Evolutionary conservation across 2,329 filamentous ascomycete species (phyloP).

Genomic region (Penicillium brevicompactum): DNA sequence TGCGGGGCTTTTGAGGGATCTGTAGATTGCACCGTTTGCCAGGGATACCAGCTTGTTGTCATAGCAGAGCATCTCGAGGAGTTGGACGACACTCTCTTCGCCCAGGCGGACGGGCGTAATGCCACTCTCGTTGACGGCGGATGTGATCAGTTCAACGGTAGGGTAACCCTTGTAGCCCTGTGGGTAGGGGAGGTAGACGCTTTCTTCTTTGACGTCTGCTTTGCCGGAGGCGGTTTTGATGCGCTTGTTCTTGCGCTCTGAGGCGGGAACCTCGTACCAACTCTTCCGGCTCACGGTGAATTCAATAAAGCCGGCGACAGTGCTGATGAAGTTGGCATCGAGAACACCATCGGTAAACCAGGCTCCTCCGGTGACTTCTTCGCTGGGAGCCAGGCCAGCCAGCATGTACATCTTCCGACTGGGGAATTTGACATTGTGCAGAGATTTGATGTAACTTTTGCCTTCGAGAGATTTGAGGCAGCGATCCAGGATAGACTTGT

Average conservation of each 20-base stretch:
- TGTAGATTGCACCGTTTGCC: conserved; percentile 54
- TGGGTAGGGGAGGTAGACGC: conserved; percentile 54
- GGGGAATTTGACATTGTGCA: conserved; percentile 89
- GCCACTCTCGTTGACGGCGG: conserved; percentile 67
- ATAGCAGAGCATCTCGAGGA: conserved; percentile 85
- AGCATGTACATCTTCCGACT: conserved; percentile 97
- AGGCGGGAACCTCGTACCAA: conserved; percentile 60
- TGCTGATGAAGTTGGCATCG: conserved; percentile 84
- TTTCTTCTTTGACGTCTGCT: conserved; percentile 34
- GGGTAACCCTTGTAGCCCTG: conserved; percentile 76
- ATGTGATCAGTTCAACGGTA: conserved; percentile 75
- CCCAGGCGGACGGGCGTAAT: conserved; percentile 70
- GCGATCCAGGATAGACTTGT: conserved; percentile 79
- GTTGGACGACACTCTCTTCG: conserved; percentile 77
- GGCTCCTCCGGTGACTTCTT: conserved; percentile 87
- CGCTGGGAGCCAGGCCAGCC: conserved; percentile 77
- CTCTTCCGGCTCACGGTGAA: conserved; percentile 72
- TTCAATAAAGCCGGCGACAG: conserved; percentile 72
- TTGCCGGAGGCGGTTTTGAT: conserved; percentile 39
- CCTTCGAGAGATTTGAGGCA: conserved; percentile 80
- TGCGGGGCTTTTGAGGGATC: conserved; percentile 45
- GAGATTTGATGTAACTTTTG: conserved; percentile 80
- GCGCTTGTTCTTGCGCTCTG: conserved; percentile 46
- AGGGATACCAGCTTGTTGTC: conserved; percentile 77
- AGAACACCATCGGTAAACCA: conserved; percentile 94